Conservation (phyloP, 2,329 filamentous ascomycete genomes). For the Ophiostoma sp. region DNA sequence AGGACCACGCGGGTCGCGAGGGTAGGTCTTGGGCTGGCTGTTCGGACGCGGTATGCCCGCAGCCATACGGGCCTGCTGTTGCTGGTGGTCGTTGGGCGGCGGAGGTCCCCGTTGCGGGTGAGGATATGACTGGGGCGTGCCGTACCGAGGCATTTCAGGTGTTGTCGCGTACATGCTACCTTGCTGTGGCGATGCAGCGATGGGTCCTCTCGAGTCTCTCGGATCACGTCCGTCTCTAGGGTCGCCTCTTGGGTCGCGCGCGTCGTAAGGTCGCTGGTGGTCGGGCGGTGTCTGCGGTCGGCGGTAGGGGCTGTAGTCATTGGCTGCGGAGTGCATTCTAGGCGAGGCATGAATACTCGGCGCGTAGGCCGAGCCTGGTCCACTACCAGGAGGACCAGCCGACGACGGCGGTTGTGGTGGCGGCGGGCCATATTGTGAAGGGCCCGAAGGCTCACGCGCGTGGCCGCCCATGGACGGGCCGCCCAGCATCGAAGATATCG, state of each 20-base stretch:
- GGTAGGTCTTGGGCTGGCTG: slow-evolving; percentile 54
- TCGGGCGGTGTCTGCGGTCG: slow-evolving; percentile 71
- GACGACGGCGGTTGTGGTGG: not conserved
- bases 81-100: slow-evolving; percentile 45
- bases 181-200: slow-evolving; percentile 35
- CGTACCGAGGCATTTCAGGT: slow-evolving; percentile 59
- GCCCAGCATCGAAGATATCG: slow-evolving; percentile 61
- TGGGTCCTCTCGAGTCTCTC: slow-evolving; percentile 51
- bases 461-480: slow-evolving; percentile 44
- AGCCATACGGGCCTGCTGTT: slow-evolving; percentile 39
- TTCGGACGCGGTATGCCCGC: slow-evolving; percentile 47
- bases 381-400: slow-evolving; percentile 33
- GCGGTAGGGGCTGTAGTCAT: slow-evolving; percentile 63
- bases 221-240: slow-evolving; percentile 26
- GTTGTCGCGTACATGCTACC: slow-evolving; percentile 48
- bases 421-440: slow-evolving; percentile 42
- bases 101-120: slow-evolving; percentile 51
- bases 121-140: slow-evolving; percentile 58
- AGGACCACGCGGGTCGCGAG: slow-evolving; percentile 37
- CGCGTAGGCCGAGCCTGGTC: slow-evolving; percentile 48
- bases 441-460: slow-evolving; percentile 39
- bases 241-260: slow-evolving; percentile 43
- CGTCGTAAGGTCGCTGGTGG: slow-evolving; percentile 54
- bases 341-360: slow-evolving; percentile 56
- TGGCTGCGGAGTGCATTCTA: slow-evolving; percentile 53